phyloP scores from a whole-genome alignment of 1,284 basidiomycete species.

The Cystobasidium slooffiae region DNA sequence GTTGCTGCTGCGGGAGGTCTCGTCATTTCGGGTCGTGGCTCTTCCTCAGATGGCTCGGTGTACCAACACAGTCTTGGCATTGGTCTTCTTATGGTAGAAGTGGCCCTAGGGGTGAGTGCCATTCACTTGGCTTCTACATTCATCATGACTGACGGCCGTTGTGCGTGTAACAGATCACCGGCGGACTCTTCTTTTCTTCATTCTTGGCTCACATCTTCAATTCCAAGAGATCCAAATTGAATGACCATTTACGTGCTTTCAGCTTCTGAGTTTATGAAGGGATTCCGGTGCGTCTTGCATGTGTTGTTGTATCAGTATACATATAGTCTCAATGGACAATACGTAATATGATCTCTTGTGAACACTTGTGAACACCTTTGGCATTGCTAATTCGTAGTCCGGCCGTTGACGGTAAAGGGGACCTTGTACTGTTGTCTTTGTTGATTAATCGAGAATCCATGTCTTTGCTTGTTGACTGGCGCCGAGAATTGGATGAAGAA shows the following conservation, averaged over 20 bases:
- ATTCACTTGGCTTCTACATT: too few species aligned
- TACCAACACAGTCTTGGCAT: slow-evolving; percentile 21
- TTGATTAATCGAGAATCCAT: slow-evolving; percentile 66
- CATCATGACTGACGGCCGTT: too few species aligned
- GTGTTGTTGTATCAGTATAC: not conserved
- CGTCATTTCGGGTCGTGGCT: slow-evolving; percentile 14
- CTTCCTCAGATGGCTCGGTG: slow-evolving; percentile 61
- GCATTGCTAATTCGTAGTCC: too few species aligned
- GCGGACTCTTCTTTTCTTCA: slow-evolving; percentile 65
- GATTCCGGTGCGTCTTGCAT: not conserved
- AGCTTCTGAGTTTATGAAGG: slow-evolving; percentile 36
- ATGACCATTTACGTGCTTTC: slow-evolving; percentile 55
- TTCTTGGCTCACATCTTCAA: slow-evolving; percentile 8
- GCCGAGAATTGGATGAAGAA: slow-evolving; percentile 74
- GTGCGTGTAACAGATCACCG: slow-evolving; percentile 2
- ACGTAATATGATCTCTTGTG: too few species aligned
- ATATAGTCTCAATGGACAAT: too few species aligned
- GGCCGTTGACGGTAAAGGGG: too few species aligned
- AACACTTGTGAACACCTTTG: too few species aligned
- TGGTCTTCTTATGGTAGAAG: slow-evolving; percentile 18
- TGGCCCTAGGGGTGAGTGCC: slow-evolving; percentile 11
- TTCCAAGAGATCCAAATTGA: slow-evolving; percentile 49
- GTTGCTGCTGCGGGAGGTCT: slow-evolving; percentile 15
- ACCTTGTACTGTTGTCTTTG: slow-evolving; percentile 34
- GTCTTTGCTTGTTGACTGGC: slow-evolving; percentile 65